phyloP scores from a whole-genome alignment of 2,329 filamentous ascomycete species.

The Cladophialophora bantiana region DNA sequence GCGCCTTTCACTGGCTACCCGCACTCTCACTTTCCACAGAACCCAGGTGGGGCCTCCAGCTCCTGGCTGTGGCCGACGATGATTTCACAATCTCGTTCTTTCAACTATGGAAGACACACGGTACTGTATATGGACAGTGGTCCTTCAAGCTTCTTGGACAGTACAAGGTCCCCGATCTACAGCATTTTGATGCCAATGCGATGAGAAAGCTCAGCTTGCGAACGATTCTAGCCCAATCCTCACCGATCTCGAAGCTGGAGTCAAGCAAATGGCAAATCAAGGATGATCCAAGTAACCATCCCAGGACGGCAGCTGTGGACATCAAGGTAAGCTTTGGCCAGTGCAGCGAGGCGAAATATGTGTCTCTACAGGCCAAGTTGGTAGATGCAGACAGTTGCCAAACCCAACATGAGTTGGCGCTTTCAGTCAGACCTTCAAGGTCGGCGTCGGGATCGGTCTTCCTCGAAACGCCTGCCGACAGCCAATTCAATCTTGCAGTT shows the following conservation, averaged over 20 bases:
- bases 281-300: neutral
- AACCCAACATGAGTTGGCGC: neutral
- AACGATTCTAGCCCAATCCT: conserved; percentile 21
- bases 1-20: conserved; percentile 53
- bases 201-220: conserved; percentile 16
- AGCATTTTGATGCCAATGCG: neutral
- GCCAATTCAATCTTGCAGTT: conserved; percentile 23
- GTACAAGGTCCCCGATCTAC: neutral
- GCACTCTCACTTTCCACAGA: conserved; percentile 20
- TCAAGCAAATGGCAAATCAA: conserved; percentile 17
- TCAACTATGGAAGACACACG: conserved; percentile 31
- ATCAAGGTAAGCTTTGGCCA: conserved; percentile 29
- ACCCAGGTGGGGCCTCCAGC: conserved; percentile 47
- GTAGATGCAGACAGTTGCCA: neutral
- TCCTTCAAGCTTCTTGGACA: conserved; percentile 22
- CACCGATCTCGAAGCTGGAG: conserved; percentile 27
- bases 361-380: conserved; percentile 17
- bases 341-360: conserved; percentile 14
- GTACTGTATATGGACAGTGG: conserved; percentile 30
- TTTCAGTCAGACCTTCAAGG: conserved; percentile 11
- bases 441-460: neutral
- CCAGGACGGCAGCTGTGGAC: neutral
- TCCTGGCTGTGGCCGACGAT: conserved; percentile 50
- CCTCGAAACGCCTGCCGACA: neutral
- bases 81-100: conserved; percentile 32